Base-by-base conservation (phyloP, 2,329 filamentous ascomycete species). In the Fonsecaea erecta region DNA sequence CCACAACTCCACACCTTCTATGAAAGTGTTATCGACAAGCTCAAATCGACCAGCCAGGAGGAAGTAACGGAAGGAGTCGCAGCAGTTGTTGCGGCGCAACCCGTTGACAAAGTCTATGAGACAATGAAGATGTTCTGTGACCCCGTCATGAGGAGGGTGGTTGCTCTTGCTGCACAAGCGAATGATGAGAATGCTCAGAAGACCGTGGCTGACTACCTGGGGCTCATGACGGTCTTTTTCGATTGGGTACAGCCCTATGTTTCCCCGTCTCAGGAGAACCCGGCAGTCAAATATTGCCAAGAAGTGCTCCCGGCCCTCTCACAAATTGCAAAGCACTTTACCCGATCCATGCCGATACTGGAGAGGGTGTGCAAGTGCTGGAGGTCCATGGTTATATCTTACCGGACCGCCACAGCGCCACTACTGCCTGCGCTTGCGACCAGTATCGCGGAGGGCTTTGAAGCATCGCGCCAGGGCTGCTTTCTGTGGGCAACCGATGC, bases 401-500 rank as follows among this genome's bases (percentile, higher is more conserved):
- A 98, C 78, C 88, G 95, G 70, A 95, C 90, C 1, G 90, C 90
- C 57, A 96, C 96, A 83, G 87, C 90, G 14, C 93, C 94, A 26
- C 81, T 99, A 52, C 84, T 99, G 52, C 90, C 91, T 0, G 85
- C 88, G 21, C 88, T 99, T 78, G 96, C 95, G 18, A 91, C 94
- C 72, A 96, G 94, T 77, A 85, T 99, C 63, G 92, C 92, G 0
- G 85, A 84, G 68, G 93, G 94, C 3, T 99, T 99, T 76, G 85
- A 90, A 62, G 85, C 86, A 18, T 97, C 94, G 11, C 87, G 89
- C 66, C 94, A 99, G 78, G 95, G 95, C 12, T 97, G 94, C 76
- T 99, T 99, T 84, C 83, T 99, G n/a, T 99, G 95, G 95, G 94
- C 95, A 1, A 97, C 94, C 1, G 91, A 93, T 70, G 92, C 94